A percentile compares a stretch with the other conserved stretches of the same genome.
Conservation (phyloP, 805 yeast genomes). For the Priceomyces melissophilus region DNA sequence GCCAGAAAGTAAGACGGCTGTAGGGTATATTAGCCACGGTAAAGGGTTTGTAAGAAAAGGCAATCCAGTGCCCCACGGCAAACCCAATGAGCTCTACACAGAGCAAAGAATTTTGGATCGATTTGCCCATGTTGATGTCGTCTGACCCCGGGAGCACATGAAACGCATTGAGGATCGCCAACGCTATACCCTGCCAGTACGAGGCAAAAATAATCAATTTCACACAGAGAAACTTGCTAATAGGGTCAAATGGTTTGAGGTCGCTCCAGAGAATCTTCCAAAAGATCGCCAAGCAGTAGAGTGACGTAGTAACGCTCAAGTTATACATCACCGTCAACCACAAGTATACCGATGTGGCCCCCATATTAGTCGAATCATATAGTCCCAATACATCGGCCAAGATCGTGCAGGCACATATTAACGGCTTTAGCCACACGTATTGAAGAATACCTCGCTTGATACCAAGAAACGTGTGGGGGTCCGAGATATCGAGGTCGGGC, state of each 20-base stretch:
- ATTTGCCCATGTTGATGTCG: slow-evolving; percentile 45
- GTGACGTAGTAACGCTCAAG: slow-evolving; percentile 71
- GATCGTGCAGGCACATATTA: slow-evolving; percentile 59
- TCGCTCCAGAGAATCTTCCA: slow-evolving; percentile 89
- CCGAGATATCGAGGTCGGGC: slow-evolving; percentile 72
- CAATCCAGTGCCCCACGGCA: slow-evolving; percentile 83
- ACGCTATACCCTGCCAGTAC: slow-evolving; percentile 88
- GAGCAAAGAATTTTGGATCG: slow-evolving; percentile 73
- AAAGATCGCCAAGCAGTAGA: slow-evolving; percentile 82
- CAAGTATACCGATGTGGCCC: slow-evolving; percentile 49
- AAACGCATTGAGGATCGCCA: slow-evolving; percentile 50
- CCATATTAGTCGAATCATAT: slow-evolving; percentile 50
- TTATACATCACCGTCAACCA: slow-evolving; percentile 74
- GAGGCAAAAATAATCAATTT: slow-evolving; percentile 93
- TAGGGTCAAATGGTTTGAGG: slow-evolving; percentile 75
- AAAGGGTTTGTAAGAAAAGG: slow-evolving; percentile 78
- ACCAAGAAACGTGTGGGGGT: slow-evolving; percentile 71
- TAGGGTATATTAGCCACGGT: slow-evolving; percentile 59
- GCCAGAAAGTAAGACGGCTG: slow-evolving; percentile 55
- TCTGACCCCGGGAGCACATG: slow-evolving; percentile 40
- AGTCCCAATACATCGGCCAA: slow-evolving; percentile 45
- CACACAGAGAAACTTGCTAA: slow-evolving; percentile 90
- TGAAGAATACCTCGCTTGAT: slow-evolving; percentile 87
- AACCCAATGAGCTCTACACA: slow-evolving; percentile 84
- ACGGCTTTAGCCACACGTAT: slow-evolving; percentile 92